Conservation (phyloP, 164 flowering plant genomes). For the Vitis rotundifolia region DNA sequence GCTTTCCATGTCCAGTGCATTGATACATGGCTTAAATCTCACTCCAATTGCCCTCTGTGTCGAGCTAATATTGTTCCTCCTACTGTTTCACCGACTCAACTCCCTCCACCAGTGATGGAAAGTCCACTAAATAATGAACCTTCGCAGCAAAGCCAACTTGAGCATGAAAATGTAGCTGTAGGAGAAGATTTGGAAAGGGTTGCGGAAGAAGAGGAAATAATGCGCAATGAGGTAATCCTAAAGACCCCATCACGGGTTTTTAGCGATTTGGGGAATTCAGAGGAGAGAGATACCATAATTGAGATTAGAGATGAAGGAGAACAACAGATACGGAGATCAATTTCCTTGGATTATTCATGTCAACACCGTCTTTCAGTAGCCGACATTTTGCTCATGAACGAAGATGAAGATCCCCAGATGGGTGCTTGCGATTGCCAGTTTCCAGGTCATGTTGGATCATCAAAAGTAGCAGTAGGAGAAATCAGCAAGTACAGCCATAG, state of each 20-base stretch:
- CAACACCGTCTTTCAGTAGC: constrained; percentile 40
- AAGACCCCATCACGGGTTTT: constrained; percentile 28
- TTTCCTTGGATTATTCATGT: constrained; percentile 54
- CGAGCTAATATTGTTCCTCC: constrained; percentile 47
- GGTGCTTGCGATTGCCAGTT: constrained; percentile 1
- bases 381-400: constrained; percentile 38
- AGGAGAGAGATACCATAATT: constrained; percentile 30
- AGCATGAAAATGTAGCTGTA: constrained; percentile 12
- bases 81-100: constrained; percentile 18
- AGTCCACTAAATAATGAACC: constrained; percentile 5
- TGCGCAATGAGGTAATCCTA: constrained; percentile 1
- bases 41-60: constrained; percentile 83
- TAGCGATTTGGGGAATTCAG: constrained; percentile 31
- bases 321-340: constrained; percentile 51
- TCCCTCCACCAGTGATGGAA: constrained; percentile 21
- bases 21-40: constrained; percentile 82
- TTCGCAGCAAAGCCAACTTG: constrained; percentile 15
- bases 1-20: constrained; percentile 84
- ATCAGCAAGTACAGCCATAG: constrained; percentile 25
- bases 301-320: constrained; percentile 41
- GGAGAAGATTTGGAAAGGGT: constrained; percentile 20
- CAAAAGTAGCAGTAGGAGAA: constrained; percentile 28
- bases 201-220: constrained; percentile 11
- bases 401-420: constrained; percentile 20
- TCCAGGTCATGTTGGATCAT: constrained; percentile 27